A percentile compares a stretch with the other conserved stretches of the same genome.
These are phyloP conservation scores for Phycomyces nitens DNA, from an alignment of 192 early-diverging fungal genomes.

Conservation along the genomic window DNA sequence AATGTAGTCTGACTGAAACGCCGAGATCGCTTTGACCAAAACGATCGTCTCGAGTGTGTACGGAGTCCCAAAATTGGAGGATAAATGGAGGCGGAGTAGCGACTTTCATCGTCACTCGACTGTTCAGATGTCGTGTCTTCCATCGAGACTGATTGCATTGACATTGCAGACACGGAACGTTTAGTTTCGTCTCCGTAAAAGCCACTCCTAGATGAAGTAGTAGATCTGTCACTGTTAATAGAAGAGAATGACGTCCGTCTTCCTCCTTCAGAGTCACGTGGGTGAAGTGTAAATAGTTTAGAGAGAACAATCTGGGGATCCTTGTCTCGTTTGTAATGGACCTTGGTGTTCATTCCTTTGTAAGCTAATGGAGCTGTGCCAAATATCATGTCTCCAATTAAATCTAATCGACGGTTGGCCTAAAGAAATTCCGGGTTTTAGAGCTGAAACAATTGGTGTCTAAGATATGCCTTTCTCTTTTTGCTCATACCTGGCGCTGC, in stretches of 20 bases:
- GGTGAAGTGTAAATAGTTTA: conserved; percentile 40
- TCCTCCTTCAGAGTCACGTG: conserved; percentile 23
- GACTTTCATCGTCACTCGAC: conserved; percentile 31
- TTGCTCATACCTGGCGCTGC: conserved; percentile 17
- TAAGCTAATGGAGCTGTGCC: conserved; percentile 49
- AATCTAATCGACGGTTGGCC: conserved; percentile 28
- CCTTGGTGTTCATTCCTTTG: conserved; percentile 48
- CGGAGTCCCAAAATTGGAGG: conserved; percentile 35
- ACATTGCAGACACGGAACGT: not conserved
- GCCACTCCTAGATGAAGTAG: conserved; percentile 21
- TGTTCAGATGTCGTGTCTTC: conserved; percentile 20
- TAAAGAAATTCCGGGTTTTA: conserved; percentile 1
- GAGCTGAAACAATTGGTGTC: not conserved
- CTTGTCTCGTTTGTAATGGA: conserved; percentile 37
- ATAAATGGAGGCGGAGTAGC: conserved; percentile 17
- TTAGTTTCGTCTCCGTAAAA: not conserved
- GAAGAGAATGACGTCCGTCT: conserved; percentile 41
- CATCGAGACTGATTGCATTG: conserved; percentile 1
- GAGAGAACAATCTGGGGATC: conserved; percentile 40
- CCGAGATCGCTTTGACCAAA: conserved; percentile 37
- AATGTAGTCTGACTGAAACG: conserved; percentile 55
- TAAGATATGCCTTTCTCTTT: not conserved
- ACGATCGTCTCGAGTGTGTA: conserved; percentile 17
- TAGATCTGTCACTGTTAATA: conserved; percentile 39
- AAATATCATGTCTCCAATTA: conserved; percentile 51